Evolutionary conservation across 352 stramenopile species (phyloP), one percentile per base, ranked within the genome.

Genomic region (Pythium apleroticum): DNA sequence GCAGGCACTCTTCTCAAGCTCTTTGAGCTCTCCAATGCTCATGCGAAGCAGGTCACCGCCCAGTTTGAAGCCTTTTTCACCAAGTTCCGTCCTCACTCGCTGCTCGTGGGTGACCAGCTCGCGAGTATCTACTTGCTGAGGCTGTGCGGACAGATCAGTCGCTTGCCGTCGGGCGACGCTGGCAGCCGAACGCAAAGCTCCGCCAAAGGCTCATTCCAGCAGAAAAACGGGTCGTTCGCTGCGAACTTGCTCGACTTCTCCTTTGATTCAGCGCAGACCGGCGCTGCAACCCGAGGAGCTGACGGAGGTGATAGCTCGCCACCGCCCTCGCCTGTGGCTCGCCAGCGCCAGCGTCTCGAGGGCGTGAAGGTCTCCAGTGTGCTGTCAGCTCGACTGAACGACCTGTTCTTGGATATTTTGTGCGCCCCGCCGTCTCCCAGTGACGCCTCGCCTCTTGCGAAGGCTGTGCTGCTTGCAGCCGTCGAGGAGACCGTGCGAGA

Each of bases 61-160:
- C 69, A 77, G 20, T 60, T 92, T 24, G 80, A 91, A 46, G 60
- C 70, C 25, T 89, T 81, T 52, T 69, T 91, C 53, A 59, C 75
- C 25, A 80, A 75, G 49, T 78, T 81, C 25, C 72, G 75, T 1
- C 76, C 80, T 10, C 49, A 63, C 14, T 73, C 81, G 3, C 68
- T 94, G 30, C 76, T 74, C 0, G 66, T 89, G 22, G 80, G 72
- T 14, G 83, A 94, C 35, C 71, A 73, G 10, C 64, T 94, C 41
- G 78, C 85, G 7, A 85, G 80, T n/a, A 70, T 88, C 20, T 89
- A 91, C 56, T 28, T 94, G 46, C 46, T 94, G 46, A 73, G 74
- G 0, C 65, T 94, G 4, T 81, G 69, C 22, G 85, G 83, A 0
- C 77, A 85, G 58, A 71, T 92, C 65, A 77, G 71, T 43, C 83